Conservation (phyloP, 192 early-diverging fungal genomes). For the Jimgerdemannia lactiflua region DNA sequence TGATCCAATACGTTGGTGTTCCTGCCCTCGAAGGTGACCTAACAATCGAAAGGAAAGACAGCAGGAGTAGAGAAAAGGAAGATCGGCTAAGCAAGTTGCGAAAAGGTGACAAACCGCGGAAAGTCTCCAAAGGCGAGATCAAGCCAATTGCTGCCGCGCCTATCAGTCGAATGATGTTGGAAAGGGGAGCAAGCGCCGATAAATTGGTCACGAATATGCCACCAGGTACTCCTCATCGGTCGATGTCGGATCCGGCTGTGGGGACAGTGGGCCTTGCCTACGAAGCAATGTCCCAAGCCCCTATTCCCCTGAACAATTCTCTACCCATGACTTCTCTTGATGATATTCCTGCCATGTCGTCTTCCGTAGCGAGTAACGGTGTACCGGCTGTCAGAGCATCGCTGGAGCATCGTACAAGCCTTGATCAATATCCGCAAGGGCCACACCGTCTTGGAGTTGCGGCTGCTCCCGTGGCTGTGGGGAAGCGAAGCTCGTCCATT, state of each 20-base stretch:
- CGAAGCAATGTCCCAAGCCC: neutral
- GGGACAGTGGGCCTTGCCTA: neutral
- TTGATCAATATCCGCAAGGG: neutral
- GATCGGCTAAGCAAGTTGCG: neutral
- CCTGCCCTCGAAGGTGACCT: constrained; percentile 20
- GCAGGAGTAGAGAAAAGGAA: constrained; percentile 12
- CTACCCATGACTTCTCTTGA: neutral
- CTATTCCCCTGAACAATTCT: neutral
- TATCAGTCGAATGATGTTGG: constrained; percentile 21
- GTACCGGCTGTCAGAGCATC: neutral
- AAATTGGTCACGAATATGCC: constrained; percentile 1
- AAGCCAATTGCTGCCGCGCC: constrained; percentile 16
- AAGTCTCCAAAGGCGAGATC: constrained; percentile 29
- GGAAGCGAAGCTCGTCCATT: neutral
- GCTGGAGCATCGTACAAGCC: neutral
- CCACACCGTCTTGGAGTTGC: neutral
- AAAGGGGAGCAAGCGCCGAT: constrained; percentile 4
- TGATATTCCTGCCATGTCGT: neutral
- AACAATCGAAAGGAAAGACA: constrained; percentile 13
- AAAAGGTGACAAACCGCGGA: constrained; percentile 14
- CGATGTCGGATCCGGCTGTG: neutral
- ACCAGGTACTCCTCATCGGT: constrained; percentile 1
- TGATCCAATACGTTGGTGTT: constrained; percentile 43
- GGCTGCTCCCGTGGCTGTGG: neutral
- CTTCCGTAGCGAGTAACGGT: neutral